Percentiles rank a stretch among this genome's conserved stretches.
phyloP scores from a whole-genome alignment of 768 basidiomycete species.

The Naganishia randhawae region DNA sequence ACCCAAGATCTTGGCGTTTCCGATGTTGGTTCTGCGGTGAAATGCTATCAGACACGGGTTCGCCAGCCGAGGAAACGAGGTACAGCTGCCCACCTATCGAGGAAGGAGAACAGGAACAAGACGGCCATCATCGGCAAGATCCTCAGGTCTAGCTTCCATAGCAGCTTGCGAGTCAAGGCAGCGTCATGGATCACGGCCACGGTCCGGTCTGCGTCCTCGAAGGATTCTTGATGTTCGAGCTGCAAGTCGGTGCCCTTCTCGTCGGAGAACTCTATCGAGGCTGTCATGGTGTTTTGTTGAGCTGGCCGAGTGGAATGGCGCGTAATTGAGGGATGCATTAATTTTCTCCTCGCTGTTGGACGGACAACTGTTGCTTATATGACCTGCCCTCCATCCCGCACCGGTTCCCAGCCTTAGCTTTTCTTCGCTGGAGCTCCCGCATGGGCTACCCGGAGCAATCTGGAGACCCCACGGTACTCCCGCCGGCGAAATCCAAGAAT shows the following conservation, averaged over 20 bases:
- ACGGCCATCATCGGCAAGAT: slow-evolving; percentile 40
- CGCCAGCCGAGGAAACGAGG: no score
- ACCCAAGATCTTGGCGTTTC: slow-evolving; percentile 36
- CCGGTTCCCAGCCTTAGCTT: no score
- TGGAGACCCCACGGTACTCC: no score
- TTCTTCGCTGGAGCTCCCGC: no score
- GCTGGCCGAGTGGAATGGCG: not conserved
- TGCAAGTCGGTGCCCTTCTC: not conserved
- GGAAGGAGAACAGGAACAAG: slow-evolving; percentile 40
- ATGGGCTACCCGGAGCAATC: no score
- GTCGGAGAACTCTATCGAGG: not conserved
- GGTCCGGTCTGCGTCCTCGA: not conserved
- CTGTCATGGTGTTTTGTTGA: not conserved
- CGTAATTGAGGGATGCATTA: no score
- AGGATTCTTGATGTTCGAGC: not conserved
- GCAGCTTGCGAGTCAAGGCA: not conserved
- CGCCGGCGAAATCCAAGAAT: no score
- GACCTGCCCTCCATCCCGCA: no score
- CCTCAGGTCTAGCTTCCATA: slow-evolving; percentile 37
- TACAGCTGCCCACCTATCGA: slow-evolving; percentile 27
- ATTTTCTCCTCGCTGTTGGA: no score
- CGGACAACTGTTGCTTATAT: no score
- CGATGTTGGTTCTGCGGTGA: slow-evolving; percentile 40
- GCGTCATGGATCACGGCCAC: not conserved
- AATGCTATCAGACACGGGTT: no score